Percentiles rank a stretch among this genome's conserved stretches.
Conservation (phyloP, 129 eudicot species). For the Chrysanthemum lavandulifolium region DNA sequence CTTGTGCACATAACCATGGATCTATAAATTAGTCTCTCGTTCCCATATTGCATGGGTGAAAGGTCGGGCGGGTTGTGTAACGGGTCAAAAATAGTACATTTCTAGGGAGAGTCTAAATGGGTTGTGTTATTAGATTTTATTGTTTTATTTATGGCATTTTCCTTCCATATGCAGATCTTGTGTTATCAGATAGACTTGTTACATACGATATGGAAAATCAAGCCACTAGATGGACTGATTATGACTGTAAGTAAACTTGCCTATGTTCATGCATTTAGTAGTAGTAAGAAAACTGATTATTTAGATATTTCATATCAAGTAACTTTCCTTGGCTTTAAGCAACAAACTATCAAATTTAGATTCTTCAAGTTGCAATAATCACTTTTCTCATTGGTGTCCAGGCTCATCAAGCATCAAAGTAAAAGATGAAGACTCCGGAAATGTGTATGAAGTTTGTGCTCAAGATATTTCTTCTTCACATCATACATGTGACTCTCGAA, state of each 20-base stretch:
- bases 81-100: background rate
- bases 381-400: slow-evolving; percentile 17
- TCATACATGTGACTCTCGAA: slow-evolving; percentile 12
- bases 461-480: slow-evolving; percentile 46
- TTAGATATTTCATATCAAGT: background rate
- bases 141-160: background rate
- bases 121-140: background rate
- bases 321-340: background rate
- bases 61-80: background rate
- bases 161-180: slow-evolving; percentile 52
- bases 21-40: too few relatives aligned
- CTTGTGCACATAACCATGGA: too few relatives aligned
- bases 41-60: too few relatives aligned
- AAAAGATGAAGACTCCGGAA: slow-evolving; percentile 68
- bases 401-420: slow-evolving; percentile 91
- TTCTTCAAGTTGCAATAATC: background rate
- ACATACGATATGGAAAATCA: slow-evolving; percentile 74
- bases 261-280: slow-evolving; percentile 7
- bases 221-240: slow-evolving; percentile 68
- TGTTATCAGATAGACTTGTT: slow-evolving; percentile 65
- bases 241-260: slow-evolving; percentile 57
- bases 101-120: background rate
- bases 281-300: background rate
- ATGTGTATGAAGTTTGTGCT: slow-evolving; percentile 53
- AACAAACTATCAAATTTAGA: background rate